Percentiles rank a stretch among this genome's conserved stretches.
These are phyloP conservation scores for Backusella westeae DNA, from an alignment of 192 early-diverging fungal species.

Conservation along the genomic window DNA sequence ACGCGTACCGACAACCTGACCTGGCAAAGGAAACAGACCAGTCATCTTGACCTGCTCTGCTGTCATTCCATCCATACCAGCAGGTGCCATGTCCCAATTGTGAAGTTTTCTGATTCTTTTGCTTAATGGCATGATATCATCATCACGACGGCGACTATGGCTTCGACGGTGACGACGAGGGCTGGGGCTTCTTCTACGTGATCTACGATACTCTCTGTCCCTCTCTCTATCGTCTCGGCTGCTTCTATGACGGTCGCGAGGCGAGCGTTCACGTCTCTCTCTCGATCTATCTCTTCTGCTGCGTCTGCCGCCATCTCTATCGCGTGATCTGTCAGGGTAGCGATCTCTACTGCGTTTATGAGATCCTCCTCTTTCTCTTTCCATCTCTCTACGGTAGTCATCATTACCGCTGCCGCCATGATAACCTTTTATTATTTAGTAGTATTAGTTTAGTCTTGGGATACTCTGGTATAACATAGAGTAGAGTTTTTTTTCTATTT, in stretches of 20 bases:
- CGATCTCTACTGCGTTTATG: conserved; percentile 8
- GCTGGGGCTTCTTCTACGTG: conserved; percentile 33
- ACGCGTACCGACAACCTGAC: conserved; percentile 47
- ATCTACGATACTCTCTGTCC: conserved; percentile 21
- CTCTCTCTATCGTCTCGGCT: conserved; percentile 31
- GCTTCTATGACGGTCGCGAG: conserved; percentile 13
- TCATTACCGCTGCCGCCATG: not conserved
- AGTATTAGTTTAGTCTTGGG: not conserved
- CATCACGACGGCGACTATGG: conserved; percentile 30
- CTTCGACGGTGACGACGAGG: conserved; percentile 32
- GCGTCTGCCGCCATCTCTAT: not conserved
- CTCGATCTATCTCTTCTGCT: not conserved
- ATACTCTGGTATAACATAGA: not conserved
- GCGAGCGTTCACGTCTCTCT: conserved; percentile 1
- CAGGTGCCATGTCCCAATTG: conserved; percentile 91
- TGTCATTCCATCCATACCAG: conserved; percentile 82
- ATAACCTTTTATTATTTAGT: not conserved
- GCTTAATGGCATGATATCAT: conserved; percentile 71
- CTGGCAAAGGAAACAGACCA: conserved; percentile 77
- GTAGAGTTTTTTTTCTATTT: not conserved
- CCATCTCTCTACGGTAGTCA: conserved; percentile 8
- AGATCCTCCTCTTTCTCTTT: not conserved
- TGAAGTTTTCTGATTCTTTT: conserved; percentile 75
- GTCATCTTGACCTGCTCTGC: conserved; percentile 86
- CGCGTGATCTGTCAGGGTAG: not conserved